A percentile compares a stretch with the other conserved stretches of the same genome.
Conservation (phyloP, 2,329 filamentous ascomycete genomes). For the Fusarium palustre region DNA sequence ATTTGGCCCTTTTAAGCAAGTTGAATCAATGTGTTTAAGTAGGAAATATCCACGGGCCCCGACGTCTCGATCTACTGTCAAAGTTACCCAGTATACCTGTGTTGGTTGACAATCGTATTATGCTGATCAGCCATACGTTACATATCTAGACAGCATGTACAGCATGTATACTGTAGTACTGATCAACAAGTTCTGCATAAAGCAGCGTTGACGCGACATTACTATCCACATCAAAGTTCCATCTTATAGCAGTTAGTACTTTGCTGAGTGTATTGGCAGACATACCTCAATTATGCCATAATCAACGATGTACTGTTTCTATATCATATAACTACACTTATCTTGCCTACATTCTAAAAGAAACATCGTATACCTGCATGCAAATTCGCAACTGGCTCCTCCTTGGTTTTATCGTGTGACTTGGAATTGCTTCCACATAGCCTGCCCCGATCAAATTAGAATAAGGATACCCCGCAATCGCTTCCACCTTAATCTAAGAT, state of each 20-base stretch:
- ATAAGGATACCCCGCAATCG: conserved; percentile 36
- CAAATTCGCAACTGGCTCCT: background rate
- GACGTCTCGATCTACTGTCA: background rate
- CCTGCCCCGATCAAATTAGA: conserved; percentile 16
- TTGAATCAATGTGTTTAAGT: background rate
- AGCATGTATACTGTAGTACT: background rate
- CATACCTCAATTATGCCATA: background rate
- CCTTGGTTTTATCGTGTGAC: conserved; percentile 6
- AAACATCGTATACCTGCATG: background rate
- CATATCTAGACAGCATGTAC: background rate
- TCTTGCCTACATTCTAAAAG: background rate
- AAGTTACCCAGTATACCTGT: background rate
- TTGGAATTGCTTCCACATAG: conserved; percentile 4
- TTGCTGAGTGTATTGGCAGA: background rate
- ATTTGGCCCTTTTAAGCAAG: background rate
- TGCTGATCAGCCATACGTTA: background rate
- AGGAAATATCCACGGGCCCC: background rate
- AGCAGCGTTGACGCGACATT: background rate
- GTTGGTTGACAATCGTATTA: background rate
- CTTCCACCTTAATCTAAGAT: conserved; percentile 12
- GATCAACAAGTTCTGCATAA: background rate
- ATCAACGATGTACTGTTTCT: background rate
- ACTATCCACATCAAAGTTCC: background rate
- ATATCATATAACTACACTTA: background rate
- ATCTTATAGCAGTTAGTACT: background rate